Base-by-base conservation (phyloP, 768 basidiomycete species). In the Macrolepiota dolichaula region DNA sequence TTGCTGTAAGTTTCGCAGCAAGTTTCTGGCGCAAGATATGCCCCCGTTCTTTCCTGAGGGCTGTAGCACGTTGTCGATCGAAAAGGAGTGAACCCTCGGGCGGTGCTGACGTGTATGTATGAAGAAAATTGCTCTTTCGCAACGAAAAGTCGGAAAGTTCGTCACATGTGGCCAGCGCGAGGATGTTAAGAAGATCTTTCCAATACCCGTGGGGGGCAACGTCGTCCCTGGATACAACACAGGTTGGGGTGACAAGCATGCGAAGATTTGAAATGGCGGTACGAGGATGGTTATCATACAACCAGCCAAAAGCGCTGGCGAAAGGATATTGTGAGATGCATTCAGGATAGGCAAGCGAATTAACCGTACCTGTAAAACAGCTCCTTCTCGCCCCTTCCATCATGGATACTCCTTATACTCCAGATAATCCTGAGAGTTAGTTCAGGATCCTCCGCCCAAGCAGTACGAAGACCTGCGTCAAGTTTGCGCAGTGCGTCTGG, bases 131-230 rank as follows among this genome's bases (percentile, higher is more conserved):
- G 35, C 70, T 58, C 17, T 40, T 61, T 29, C 54, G 42, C 42
- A 19, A 38, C 37, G 49, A 1, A 17, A 66, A 61, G 40, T 66
- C 63, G 51, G 65, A 62, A 22, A 90, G 78, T 61, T 89, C 75
- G 61, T 79, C 81, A 15, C 78, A 69, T 0, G 84, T 76, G 11
- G 84, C 85, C 32, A 91, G 77, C 3, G 82, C 78, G 4, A 91
- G 75, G 51, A 91, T 84, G 53, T 89, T 86, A 55, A 89, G 79
- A 25, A 90, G 76, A 65, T 91, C 89, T 67, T 92, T 89, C 85
- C 87, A 90, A 66, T 86, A 89, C 0, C 89, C 89, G 52, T 90
- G 88, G 11, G 76, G 57, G 29, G 66, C 61, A n/a, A 64, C 40
- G 53, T 69, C 64, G 60, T 70, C 65, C 66, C 73, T 74, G 15